These are phyloP conservation scores for Plasmodium cynomolgi DNA, from an alignment of 169 alveolate genomes.

Conservation along the genomic window DNA sequence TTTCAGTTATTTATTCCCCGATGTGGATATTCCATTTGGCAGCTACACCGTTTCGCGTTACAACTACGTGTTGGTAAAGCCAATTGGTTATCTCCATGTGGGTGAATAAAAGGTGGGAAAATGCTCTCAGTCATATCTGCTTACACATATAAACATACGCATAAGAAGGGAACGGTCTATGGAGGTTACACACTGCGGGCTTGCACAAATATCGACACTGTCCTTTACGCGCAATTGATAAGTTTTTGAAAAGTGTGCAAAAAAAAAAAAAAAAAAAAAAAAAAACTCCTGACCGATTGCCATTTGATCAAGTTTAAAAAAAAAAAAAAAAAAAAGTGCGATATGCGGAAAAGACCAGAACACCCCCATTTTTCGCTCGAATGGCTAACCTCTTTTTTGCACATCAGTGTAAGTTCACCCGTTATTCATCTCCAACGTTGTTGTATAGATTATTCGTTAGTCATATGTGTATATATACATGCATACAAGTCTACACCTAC, in stretches of 20 bases:
- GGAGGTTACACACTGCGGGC: neutral
- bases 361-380: neutral
- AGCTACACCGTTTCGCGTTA: neutral
- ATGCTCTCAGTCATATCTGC: neutral
- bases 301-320: neutral
- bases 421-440: neutral
- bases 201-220: neutral
- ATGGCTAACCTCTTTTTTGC: neutral
- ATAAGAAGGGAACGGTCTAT: neutral
- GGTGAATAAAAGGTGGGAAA: neutral
- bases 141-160: neutral
- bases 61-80: neutral
- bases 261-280: neutral
- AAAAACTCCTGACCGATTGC: conserved; percentile 1
- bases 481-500: neutral
- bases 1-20: neutral
- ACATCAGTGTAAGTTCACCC: neutral
- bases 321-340: conserved; percentile 15
- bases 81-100: neutral
- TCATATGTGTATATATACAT: neutral
- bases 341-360: neutral
- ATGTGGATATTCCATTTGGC: neutral
- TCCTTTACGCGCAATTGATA: neutral
- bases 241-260: neutral
- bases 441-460: neutral